phyloP scores from a whole-genome alignment of 176 grass and related monocot species.

The Paspalum vaginatum region DNA sequence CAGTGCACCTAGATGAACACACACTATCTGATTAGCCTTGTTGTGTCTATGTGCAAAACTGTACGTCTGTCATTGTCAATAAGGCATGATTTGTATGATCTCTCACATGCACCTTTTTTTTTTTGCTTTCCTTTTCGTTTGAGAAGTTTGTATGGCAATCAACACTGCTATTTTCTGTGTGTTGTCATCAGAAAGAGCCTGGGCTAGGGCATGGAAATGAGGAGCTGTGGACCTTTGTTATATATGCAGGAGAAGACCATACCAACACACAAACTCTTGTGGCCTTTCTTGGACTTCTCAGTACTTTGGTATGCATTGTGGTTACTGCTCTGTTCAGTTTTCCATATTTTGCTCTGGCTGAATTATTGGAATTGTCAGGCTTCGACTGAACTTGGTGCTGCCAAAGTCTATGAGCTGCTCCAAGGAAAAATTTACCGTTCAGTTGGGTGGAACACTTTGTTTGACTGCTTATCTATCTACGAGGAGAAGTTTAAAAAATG shows the following conservation, averaged over 20 bases:
- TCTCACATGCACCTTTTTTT: neutral
- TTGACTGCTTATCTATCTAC: constrained; percentile 96
- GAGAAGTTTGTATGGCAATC: constrained; percentile 16
- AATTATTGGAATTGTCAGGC: constrained; percentile 58
- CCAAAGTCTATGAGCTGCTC: constrained; percentile 84
- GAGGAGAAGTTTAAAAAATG: constrained; percentile 91
- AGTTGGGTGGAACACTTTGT: constrained; percentile 92
- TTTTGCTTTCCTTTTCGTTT: constrained; percentile 38
- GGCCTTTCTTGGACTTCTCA: constrained; percentile 88
- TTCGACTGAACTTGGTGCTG: constrained; percentile 81
- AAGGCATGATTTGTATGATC: constrained; percentile 15
- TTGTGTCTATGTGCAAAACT: constrained; percentile 28
- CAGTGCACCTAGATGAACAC: neutral
- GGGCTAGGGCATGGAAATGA: constrained; percentile 92
- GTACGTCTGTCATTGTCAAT: neutral
- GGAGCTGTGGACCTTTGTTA: constrained; percentile 85
- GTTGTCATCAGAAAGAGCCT: constrained; percentile 81
- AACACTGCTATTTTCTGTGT: constrained; percentile 26
- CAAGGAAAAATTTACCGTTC: constrained; percentile 87
- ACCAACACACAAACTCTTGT: constrained; percentile 88
- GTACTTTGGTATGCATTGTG: constrained; percentile 72
- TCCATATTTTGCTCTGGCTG: constrained; percentile 31
- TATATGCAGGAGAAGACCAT: constrained; percentile 91
- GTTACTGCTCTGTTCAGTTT: constrained; percentile 35
- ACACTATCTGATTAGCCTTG: neutral